Percentiles rank a stretch among this genome's conserved stretches.
Conservation (phyloP, 495 filamentous ascomycete genomes). For the Penicillium soppii region DNA sequence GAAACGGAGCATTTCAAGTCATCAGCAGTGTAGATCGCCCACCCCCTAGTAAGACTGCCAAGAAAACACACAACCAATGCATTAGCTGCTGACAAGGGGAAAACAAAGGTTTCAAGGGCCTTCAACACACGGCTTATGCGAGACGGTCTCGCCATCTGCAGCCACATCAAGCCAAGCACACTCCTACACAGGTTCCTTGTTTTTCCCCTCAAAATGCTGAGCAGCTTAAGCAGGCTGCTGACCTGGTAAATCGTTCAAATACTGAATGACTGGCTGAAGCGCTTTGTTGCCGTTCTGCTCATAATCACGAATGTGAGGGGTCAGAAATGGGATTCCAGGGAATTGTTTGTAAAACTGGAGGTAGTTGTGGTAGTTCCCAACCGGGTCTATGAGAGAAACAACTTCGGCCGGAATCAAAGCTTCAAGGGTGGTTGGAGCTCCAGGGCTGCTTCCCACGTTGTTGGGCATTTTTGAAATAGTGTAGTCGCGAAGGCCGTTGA, state of each 20-base stretch:
- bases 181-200: conserved; percentile 3
- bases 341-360: conserved; percentile 30
- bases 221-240: neutral
- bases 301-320: conserved; percentile 39
- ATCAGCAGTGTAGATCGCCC: conserved; percentile 6
- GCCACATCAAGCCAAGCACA: conserved; percentile 12
- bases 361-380: conserved; percentile 36
- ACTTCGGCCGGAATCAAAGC: conserved; percentile 26
- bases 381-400: conserved; percentile 24
- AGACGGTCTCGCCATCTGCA: conserved; percentile 14
- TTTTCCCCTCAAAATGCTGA: neutral
- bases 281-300: conserved; percentile 29
- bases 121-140: neutral
- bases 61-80: conserved; percentile 3
- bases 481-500: conserved; percentile 36
- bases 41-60: neutral
- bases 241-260: conserved; percentile 7
- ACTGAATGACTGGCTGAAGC: conserved; percentile 33
- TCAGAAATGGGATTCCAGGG: conserved; percentile 41
- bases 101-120: conserved; percentile 5
- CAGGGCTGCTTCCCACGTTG: conserved; percentile 9
- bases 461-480: conserved; percentile 24
- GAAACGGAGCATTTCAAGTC: conserved; percentile 14
- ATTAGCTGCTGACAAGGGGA: neutral
- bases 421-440: conserved; percentile 20